Evolutionary conservation across 2,329 filamentous ascomycete genomes (phyloP).

Genomic region (Thielaviopsis populi): DNA sequence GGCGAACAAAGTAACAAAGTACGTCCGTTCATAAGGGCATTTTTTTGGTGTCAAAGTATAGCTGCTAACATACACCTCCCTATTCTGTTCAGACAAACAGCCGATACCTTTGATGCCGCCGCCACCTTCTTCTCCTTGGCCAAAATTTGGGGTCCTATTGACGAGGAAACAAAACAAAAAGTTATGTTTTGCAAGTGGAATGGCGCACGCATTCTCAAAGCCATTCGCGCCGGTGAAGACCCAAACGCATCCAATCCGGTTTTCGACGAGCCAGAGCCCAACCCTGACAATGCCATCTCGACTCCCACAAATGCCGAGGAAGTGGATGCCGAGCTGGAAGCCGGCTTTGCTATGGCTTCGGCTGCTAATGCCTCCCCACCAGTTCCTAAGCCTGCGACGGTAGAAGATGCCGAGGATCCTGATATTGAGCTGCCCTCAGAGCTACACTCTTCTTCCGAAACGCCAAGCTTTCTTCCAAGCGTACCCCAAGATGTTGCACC

Average conservation of each 20-base stretch:
- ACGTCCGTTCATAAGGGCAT: constrained; percentile 17
- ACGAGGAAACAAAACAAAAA: constrained; percentile 65
- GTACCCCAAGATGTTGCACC: constrained; percentile 8
- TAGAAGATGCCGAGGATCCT: constrained; percentile 7
- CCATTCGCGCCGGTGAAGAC: constrained; percentile 77
- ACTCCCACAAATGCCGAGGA: neutral
- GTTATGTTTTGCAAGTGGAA: constrained; percentile 97
- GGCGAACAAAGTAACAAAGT: constrained; percentile 72
- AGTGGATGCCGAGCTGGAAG: constrained; percentile 20
- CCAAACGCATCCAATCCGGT: constrained; percentile 78
- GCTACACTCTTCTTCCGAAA: neutral
- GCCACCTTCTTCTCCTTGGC: constrained; percentile 83
- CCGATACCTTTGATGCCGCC: constrained; percentile 83
- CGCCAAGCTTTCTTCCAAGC: constrained; percentile 1
- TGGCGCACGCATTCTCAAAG: constrained; percentile 76
- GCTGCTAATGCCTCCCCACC: constrained; percentile 17
- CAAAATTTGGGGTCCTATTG: constrained; percentile 64
- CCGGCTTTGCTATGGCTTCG: constrained; percentile 20
- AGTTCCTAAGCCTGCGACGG: constrained; percentile 4
- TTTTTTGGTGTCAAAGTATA: neutral
- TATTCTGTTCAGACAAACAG: constrained; percentile 52
- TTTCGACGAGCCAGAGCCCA: constrained; percentile 34
- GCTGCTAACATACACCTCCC: neutral
- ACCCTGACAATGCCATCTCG: constrained; percentile 14
- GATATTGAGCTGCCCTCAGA: constrained; percentile 14